phyloP scores from a whole-genome alignment of 129 eudicot species.

The Lonicera japonica region DNA sequence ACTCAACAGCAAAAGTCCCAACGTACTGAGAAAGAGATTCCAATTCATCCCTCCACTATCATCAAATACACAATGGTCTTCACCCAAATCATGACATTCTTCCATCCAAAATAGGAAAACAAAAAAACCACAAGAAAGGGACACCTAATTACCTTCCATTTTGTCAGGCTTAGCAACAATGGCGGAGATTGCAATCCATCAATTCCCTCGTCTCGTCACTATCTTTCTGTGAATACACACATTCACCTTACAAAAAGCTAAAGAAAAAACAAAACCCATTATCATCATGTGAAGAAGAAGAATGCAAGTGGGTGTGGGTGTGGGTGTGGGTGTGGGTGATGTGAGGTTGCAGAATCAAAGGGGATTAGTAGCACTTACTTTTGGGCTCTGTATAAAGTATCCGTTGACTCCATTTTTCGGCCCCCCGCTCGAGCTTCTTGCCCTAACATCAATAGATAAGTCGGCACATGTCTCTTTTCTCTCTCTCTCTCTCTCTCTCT shows the following conservation, averaged over 20 bases:
- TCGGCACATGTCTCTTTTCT: slow-evolving; percentile 26
- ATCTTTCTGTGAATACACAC: slow-evolving; percentile 26
- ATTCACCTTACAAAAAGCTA: slow-evolving; percentile 9
- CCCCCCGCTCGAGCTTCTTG: too few relatives aligned
- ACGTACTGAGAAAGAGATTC: slow-evolving; percentile 21
- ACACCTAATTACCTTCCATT: slow-evolving; percentile 16
- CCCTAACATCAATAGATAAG: background rate
- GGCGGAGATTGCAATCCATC: slow-evolving; percentile 38
- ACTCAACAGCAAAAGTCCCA: background rate
- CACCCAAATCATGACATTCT: slow-evolving; percentile 56
- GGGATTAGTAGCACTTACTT: slow-evolving; percentile 13
- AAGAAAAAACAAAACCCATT: slow-evolving; percentile 6
- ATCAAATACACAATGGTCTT: slow-evolving; percentile 29
- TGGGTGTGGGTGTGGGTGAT: too few relatives aligned
- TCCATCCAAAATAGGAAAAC: slow-evolving; percentile 16
- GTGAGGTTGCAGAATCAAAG: slow-evolving; percentile 24
- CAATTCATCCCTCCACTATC: slow-evolving; percentile 53
- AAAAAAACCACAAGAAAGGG: background rate
- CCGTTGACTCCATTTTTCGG: slow-evolving; percentile 12
- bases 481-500: slow-evolving; percentile 36
- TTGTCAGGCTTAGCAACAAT: slow-evolving; percentile 50
- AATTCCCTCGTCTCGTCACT: slow-evolving; percentile 48
- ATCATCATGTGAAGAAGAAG: slow-evolving; percentile 31
- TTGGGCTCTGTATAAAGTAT: slow-evolving; percentile 10
- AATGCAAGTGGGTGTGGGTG: too few relatives aligned